Evolutionary conservation across 768 basidiomycete genomes (phyloP), one percentile per base, ranked within the genome.

Genomic region (Mrakia frigida): DNA sequence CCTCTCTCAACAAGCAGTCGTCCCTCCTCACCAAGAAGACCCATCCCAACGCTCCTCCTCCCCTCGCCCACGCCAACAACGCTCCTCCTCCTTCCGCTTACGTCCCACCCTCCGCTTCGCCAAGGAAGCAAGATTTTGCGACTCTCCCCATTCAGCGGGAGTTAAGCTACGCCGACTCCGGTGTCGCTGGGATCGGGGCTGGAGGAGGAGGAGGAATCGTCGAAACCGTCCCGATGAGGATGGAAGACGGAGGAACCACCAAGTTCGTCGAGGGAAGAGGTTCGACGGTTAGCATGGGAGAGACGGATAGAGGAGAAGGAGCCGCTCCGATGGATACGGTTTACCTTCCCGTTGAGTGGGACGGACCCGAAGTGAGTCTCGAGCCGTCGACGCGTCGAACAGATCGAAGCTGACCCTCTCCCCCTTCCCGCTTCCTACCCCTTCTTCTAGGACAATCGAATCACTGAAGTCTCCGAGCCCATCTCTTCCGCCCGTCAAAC

Each of bases 281-380:
- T 39, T 68, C 65, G 65, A 68, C 37, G 25, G 65, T 68, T 23
- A 68, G 65, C 25, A 18, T 68, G 65, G 35, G 65, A 25, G 65
- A 68, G 35, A 68, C 35, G 3, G 65, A n/a, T 3, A 39, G 39
- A 3, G 37, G 65, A 39, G 37, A 68, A 10, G 65, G 39, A 25
- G 65, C 65, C 6, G 11, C 35, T 21, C 56, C n/a, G 3, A 39
- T 10, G 37, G 35, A 68, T 5, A 68, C 65, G 16, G 65, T 68
- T 18, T 35, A 39, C 35, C 39, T 39, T 43, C 65, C 65, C 13
- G 25, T 37, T 2, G 65, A 68, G 37, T 68, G 35, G 65, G 39
- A 37, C 23, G 65, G 65, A 39, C 35, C 39, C 25, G 35, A 10
- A 9, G 65, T 68, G 4, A 37, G 65, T 46, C 31, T 13, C 39